phyloP scores from a whole-genome alignment of 345 rosid genomes.

The Psidium friedrichsthalianum region DNA sequence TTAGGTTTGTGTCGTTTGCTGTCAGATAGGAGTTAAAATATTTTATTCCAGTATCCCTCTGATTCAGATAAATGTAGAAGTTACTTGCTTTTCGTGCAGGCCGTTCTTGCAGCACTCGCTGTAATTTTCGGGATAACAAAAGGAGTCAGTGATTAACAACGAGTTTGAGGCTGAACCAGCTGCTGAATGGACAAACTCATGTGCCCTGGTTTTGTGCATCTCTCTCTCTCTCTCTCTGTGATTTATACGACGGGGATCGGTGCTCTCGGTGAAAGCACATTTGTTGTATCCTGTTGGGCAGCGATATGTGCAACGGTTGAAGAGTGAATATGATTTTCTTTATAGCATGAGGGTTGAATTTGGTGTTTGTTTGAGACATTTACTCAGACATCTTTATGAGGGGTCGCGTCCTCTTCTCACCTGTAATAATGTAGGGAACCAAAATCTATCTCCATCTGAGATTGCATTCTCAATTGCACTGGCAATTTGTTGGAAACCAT shows the following conservation, averaged over 20 bases:
- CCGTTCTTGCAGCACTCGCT: conserved; percentile 62
- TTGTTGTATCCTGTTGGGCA: background rate
- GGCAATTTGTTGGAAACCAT: background rate
- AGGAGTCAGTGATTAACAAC: conserved; percentile 42
- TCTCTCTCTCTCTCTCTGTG: background rate
- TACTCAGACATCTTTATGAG: background rate
- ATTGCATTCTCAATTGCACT: background rate
- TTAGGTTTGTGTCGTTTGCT: background rate
- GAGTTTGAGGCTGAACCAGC: conserved; percentile 4
- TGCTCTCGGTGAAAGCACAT: background rate
- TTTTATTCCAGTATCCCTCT: background rate
- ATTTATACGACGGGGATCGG: background rate
- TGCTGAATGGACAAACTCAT: background rate
- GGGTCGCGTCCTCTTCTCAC: background rate
- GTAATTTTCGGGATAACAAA: conserved; percentile 56
- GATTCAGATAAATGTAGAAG: background rate
- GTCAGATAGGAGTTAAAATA: background rate
- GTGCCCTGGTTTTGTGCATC: background rate
- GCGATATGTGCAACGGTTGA: background rate
- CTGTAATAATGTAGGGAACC: background rate
- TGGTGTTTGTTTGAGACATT: background rate
- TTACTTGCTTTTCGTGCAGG: conserved; percentile 29
- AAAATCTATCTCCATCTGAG: background rate
- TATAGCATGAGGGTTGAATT: background rate
- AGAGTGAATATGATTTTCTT: background rate